Percentiles rank a stretch among this genome's conserved stretches.
Evolutionary conservation across 2,329 filamentous ascomycete genomes (phyloP).

Genomic region (Beauveria brongniartii): DNA sequence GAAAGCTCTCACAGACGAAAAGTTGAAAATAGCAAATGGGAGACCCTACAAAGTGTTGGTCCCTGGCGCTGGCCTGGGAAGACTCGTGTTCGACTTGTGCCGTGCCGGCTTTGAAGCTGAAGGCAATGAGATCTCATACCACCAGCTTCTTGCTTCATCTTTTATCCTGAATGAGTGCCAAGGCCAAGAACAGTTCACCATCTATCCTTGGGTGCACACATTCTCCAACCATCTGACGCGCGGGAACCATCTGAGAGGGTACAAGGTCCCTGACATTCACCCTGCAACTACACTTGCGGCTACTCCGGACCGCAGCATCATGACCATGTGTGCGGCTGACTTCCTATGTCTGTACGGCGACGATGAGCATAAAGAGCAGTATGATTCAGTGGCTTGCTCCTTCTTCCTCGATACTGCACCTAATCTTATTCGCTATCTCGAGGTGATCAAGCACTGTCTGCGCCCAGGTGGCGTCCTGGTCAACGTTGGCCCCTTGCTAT

Average conservation of each 20-base stretch:
- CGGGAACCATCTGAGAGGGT: conserved; percentile 64
- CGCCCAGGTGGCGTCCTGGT: conserved; percentile 72
- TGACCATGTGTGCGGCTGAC: conserved; percentile 91
- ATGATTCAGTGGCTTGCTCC: conserved; percentile 78
- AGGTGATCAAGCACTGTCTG: conserved; percentile 73
- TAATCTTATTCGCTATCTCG: conserved; percentile 83
- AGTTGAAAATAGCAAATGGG: conserved; percentile 20
- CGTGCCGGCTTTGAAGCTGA: conserved; percentile 64
- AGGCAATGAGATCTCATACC: conserved; percentile 95
- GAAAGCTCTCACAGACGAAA: conserved; percentile 49
- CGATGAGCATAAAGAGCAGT: conserved; percentile 50
- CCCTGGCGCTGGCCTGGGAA: conserved; percentile 81
- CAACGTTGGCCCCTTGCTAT: conserved; percentile 84
- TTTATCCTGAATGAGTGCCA: conserved; percentile 65
- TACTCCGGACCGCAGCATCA: conserved; percentile 44
- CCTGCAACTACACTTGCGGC: conserved; percentile 47
- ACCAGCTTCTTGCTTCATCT: conserved; percentile 81
- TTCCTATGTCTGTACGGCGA: conserved; percentile 80
- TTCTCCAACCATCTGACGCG: conserved; percentile 80
- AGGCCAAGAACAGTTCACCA: conserved; percentile 52
- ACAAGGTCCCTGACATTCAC: conserved; percentile 74
- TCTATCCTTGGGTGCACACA: conserved; percentile 79
- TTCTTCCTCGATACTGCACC: conserved; percentile 98
- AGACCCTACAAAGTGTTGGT: conserved; percentile 62
- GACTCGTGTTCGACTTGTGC: conserved; percentile 83